A percentile compares a stretch with the other conserved stretches of the same genome.
These are phyloP conservation scores for Cyclocybe cylindracea DNA, from an alignment of 768 basidiomycete genomes.

Conservation along the genomic window DNA sequence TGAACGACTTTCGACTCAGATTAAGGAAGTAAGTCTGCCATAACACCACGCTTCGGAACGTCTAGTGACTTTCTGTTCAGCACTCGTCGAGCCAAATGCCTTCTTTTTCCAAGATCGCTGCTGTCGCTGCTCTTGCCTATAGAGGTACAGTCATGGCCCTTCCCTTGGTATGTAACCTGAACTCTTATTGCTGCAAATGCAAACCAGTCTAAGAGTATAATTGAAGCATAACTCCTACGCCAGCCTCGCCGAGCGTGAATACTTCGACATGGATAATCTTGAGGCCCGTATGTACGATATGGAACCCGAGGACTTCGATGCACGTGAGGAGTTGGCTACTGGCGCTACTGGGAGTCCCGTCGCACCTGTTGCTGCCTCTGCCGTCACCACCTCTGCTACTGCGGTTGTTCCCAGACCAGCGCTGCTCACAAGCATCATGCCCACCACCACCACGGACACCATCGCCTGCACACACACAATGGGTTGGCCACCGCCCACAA, in stretches of 20 bases:
- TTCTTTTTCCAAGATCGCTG: conserved; percentile 18
- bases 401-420: not conserved
- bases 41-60: not conserved
- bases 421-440: not conserved
- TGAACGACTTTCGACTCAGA: conserved; percentile 9
- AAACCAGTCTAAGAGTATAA: too few species aligned
- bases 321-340: too few species aligned
- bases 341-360: too few species aligned
- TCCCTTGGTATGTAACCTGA: conserved; percentile 7
- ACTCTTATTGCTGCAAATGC: too few species aligned
- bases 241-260: conserved; percentile 16
- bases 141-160: conserved; percentile 15
- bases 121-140: conserved; percentile 16
- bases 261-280: conserved; percentile 6
- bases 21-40: conserved; percentile 10
- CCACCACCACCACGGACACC: too few species aligned
- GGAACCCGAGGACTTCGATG: conserved; percentile 15
- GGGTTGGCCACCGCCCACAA: too few species aligned
- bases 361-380: not conserved
- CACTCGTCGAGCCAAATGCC: conserved; percentile 7
- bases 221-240: conserved; percentile 7
- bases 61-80: not conserved
- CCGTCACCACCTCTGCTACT: too few species aligned
- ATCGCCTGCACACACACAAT: too few species aligned
- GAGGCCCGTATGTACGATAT: conserved; percentile 15